A percentile compares a stretch with the other conserved stretches of the same genome.
phyloP scores from a whole-genome alignment of 2,329 filamentous ascomycete genomes.

The Coleophoma eucalyptorum region DNA sequence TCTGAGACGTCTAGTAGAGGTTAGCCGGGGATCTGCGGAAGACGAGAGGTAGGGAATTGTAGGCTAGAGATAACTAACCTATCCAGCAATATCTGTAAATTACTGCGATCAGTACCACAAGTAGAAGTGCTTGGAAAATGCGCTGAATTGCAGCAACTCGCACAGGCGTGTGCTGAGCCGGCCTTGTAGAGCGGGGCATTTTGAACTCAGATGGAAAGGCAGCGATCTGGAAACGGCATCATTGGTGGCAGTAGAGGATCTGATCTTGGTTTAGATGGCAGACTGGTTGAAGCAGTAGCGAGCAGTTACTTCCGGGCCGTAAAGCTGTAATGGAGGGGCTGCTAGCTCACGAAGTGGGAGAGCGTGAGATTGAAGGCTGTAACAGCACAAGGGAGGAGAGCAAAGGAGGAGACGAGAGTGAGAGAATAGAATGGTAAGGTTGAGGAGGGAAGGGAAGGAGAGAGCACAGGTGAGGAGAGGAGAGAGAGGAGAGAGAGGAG shows the following conservation, averaged over 20 bases:
- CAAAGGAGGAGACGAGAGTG: no score
- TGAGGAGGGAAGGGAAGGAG: background rate
- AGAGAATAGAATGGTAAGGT: background rate
- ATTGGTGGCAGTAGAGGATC: no score
- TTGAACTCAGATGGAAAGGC: background rate
- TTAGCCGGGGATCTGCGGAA: background rate
- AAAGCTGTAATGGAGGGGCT: background rate
- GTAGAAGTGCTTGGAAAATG: slow-evolving; percentile 14
- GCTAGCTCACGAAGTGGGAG: background rate
- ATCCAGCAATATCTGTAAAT: slow-evolving; percentile 26
- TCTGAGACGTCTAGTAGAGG: slow-evolving; percentile 30
- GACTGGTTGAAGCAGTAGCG: background rate
- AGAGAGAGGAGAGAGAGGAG: background rate
- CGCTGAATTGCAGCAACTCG: slow-evolving; percentile 8
- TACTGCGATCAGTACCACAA: slow-evolving; percentile 15
- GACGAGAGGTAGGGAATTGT: background rate
- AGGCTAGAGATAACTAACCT: slow-evolving; percentile 10
- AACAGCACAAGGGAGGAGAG: no score
- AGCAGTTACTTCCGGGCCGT: background rate
- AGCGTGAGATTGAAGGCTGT: no score
- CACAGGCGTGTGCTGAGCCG: slow-evolving; percentile 1
- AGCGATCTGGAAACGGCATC: background rate
- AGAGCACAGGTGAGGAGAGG: background rate
- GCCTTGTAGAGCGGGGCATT: slow-evolving; percentile 1
- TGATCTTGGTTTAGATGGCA: background rate